Percentiles rank a stretch among this genome's conserved stretches.
These are phyloP conservation scores for Thraustochytrium sp. DNA, from an alignment of 352 stramenopile species.

Conservation along the genomic window DNA sequence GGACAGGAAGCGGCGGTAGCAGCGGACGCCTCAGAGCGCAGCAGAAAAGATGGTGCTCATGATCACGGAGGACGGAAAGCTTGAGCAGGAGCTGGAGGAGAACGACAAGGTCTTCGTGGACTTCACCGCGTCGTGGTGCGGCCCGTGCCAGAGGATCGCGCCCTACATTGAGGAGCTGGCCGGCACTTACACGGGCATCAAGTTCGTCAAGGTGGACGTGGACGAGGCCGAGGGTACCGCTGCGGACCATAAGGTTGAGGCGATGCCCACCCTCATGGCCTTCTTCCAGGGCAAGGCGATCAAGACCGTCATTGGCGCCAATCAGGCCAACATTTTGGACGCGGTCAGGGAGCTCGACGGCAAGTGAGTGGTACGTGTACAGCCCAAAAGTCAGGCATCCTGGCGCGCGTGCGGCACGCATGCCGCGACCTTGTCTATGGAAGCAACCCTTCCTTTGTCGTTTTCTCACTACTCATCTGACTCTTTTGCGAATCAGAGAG, in stretches of 20 bases:
- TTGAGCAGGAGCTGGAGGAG: not conserved
- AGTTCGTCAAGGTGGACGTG: conserved; percentile 69
- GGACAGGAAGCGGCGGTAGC: no score
- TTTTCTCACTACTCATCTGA: no score
- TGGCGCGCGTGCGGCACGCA: not conserved
- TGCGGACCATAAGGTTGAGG: conserved; percentile 70
- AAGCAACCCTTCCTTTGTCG: no score
- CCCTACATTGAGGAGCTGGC: conserved; percentile 55
- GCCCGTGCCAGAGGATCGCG: conserved; percentile 55
- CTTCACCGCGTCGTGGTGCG: conserved; percentile 45
- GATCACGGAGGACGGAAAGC: not conserved
- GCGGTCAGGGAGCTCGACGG: not conserved
- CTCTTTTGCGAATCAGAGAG: no score
- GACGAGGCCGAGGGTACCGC: conserved; percentile 72
- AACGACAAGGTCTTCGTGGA: conserved; percentile 16
- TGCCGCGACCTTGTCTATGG: not conserved
- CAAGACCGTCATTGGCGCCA: not conserved
- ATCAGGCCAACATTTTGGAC: not conserved
- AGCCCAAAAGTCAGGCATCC: not conserved
- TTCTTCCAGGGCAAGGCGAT: not conserved
- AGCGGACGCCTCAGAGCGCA: no score
- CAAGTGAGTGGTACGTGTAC: not conserved
- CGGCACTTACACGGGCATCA: conserved; percentile 49
- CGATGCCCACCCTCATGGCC: conserved; percentile 80
- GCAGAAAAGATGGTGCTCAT: not conserved